Evolutionary conservation across 148 eudicot genomes (phyloP), one percentile per base, ranked within the genome.

Genomic region (Oxyria digyna): DNA sequence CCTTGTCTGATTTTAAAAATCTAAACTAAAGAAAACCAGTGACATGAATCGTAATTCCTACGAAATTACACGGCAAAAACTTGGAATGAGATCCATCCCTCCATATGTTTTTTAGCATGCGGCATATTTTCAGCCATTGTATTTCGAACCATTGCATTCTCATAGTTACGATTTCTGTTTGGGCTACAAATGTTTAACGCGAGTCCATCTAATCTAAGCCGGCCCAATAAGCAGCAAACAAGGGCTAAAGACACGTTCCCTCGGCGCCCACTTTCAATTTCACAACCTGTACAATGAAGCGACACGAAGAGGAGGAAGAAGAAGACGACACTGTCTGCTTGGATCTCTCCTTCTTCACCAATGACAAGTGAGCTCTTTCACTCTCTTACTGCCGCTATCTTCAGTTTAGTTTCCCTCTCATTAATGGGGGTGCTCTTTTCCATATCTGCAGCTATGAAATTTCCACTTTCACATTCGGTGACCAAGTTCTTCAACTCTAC

Each of bases 401-500:
- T 5, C 2, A 24, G 17, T n/a, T 31, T 12, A 32, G 43, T 59
- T 71, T 71, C 11, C 4, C 38, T 26, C 20, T 41, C 35, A 21
- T 49, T 71, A 12, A 52, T 62, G 54, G 12, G 2, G n/a, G 59
- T 63, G 64, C 6, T 17, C 8, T 31, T 17, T 68, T 13, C 21
- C 41, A 2, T 46, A 3, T 32, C 26, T 80, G 78, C 84, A 91
- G 97, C 73, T 91, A 91, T 73, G 77, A 89, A 80, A 73, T 91
- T 11, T 85, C 96, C 11, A 87, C 85, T 14, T 92, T 92, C 69
- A 87, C 86, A 62, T 92, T 87, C 79, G 96, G 96, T 62, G 80
- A 90, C 70, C 85, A 92, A 69, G 90, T 89, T 79, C 89, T 92
- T 79, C 72, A 92, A 77, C 85, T 92, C 24, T 78, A 76, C 23